Base-by-base conservation (phyloP, 306 rosid species). In the Dryas drummondii region DNA sequence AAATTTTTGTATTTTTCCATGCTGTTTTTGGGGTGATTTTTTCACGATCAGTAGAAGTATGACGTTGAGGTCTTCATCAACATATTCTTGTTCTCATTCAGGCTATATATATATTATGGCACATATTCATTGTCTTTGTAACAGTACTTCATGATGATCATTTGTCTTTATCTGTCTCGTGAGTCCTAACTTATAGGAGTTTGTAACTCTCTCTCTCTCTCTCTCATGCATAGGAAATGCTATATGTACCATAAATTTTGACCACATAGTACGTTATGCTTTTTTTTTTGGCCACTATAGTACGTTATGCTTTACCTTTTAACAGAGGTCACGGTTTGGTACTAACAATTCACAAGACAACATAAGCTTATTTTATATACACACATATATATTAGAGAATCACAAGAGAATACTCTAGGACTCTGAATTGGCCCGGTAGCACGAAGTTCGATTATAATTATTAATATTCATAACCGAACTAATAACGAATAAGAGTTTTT, bases 271-370 rank as follows among this genome's bases (percentile, higher is more conserved):
- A 32, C 22, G 22, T 22, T 32, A 32, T 32, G 67, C 27, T 40
- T 14, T 22, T 22, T 22, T 22, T 22, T 22, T 22, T 22, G 22
- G 22, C 22, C 22, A 22, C 22, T 22, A 22, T 22, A 22, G 53
- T 7, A 63, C 48, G 68, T 26, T 1, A 15, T 41, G 40, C 19
- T 71, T 71, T 71, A 9, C 6, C 75, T 12, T 71, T 42, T 54
- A 7, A 40, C 63, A 41, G 64, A 44, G 54, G 75, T 71, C 54
- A 44, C 54, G 66, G 66, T 71, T 19, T 2, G 9, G 22, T 3
- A 71, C 75, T 22, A 45, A 46, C 45, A 4, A 44, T 56, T 71
- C 66, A 71, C 75, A 71, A 6, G 75, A 56, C 15, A 42, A 17
- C 53, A 70, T 9, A 9, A 5, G 5, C 2, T 46, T 45, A 47